phyloP scores from a whole-genome alignment of 805 yeast genomes.

The Pichia eremophila region DNA sequence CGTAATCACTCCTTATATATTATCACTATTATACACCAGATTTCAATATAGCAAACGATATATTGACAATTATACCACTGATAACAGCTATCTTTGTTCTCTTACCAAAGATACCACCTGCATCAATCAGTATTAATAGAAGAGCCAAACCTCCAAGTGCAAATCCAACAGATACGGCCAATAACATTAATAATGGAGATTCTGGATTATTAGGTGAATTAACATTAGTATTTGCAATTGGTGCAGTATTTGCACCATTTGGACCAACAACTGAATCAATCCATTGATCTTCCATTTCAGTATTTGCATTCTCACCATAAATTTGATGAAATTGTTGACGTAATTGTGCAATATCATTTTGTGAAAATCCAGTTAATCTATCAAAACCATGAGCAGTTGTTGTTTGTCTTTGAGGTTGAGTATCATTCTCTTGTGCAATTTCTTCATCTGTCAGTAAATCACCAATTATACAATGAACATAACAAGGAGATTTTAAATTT shows the following conservation, averaged over 20 bases:
- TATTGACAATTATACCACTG: slow-evolving; percentile 62
- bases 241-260: slow-evolving; percentile 3
- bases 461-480: slow-evolving; percentile 75
- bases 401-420: neutral
- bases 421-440: slow-evolving; percentile 38
- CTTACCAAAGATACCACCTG: slow-evolving; percentile 46
- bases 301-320: slow-evolving; percentile 45
- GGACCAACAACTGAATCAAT: slow-evolving; percentile 63
- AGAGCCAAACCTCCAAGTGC: slow-evolving; percentile 66
- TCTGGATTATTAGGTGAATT: neutral
- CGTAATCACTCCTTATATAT: neutral
- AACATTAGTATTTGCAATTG: neutral
- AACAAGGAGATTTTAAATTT: slow-evolving; percentile 21
- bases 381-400: neutral
- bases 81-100: slow-evolving; percentile 59
- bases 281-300: slow-evolving; percentile 78
- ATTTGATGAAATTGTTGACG: slow-evolving; percentile 46
- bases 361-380: neutral
- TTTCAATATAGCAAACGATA: slow-evolving; percentile 54
- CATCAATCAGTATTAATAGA: slow-evolving; percentile 49
- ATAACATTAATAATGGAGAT: slow-evolving; percentile 28
- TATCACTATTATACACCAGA: slow-evolving; percentile 14
- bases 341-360: slow-evolving; percentile 27
- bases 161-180: slow-evolving; percentile 68
- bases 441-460: slow-evolving; percentile 47